A percentile compares a stretch with the other conserved stretches of the same genome.
Conservation (phyloP, 495 filamentous ascomycete species). For the Annulohypoxylon nitens region DNA sequence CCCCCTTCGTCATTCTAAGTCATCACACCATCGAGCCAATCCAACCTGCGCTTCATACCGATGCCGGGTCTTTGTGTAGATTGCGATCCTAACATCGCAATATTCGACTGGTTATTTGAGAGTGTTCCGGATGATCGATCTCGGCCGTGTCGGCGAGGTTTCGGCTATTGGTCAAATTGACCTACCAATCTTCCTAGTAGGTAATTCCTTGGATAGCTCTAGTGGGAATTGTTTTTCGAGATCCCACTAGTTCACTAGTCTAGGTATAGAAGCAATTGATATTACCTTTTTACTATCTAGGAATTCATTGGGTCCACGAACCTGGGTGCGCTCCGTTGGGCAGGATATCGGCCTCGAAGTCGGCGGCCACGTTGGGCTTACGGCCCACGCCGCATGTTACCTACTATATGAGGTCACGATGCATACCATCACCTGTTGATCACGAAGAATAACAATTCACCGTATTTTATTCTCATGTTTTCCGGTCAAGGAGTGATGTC, state of each 20-base stretch:
- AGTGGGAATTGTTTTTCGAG: neutral
- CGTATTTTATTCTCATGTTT: neutral
- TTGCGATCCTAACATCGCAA: conserved; percentile 10
- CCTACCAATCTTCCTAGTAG: neutral
- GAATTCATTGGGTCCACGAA: conserved; percentile 2
- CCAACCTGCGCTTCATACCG: conserved; percentile 26
- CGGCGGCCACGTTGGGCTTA: conserved; percentile 35
- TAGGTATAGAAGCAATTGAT: conserved; percentile 1
- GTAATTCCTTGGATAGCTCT: neutral
- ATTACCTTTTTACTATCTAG: conserved; percentile 2
- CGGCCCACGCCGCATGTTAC: conserved; percentile 32
- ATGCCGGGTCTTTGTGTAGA: conserved; percentile 1
- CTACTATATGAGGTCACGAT: conserved; percentile 33
- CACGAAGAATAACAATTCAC: neutral
- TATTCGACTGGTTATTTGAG: conserved; percentile 6
- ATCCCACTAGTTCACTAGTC: neutral
- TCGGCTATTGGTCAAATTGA: conserved; percentile 5
- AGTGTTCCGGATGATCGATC: neutral
- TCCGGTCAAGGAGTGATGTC: neutral
- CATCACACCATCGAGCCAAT: conserved; percentile 37
- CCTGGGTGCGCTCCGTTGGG: conserved; percentile 11
- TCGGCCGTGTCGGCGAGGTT: neutral
- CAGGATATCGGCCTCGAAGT: conserved; percentile 15
- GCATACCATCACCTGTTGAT: conserved; percentile 11
- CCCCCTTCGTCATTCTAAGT: conserved; percentile 16